Evolutionary conservation across 148 eudicot genomes (phyloP).

Genomic region (Amaranthus hypochondriacus): DNA sequence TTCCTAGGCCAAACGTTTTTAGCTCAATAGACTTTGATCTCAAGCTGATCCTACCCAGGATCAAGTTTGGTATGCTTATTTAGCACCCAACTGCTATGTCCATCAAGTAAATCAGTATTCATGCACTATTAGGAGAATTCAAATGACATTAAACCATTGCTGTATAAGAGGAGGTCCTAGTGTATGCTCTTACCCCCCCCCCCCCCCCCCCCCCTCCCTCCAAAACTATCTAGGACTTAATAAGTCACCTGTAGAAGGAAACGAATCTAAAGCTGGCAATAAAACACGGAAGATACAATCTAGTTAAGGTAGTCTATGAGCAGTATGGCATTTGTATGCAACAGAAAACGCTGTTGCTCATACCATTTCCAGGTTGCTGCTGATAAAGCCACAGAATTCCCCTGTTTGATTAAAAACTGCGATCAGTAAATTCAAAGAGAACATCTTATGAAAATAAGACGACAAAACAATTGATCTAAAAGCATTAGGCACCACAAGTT

Average conservation of each 20-base stretch:
- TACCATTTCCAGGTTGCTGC: slow-evolving; percentile 83
- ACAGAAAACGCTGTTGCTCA: slow-evolving; percentile 24
- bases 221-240: background rate
- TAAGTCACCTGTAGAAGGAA: background rate
- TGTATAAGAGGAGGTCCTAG: background rate
- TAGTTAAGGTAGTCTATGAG: slow-evolving; percentile 9
- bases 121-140: no score
- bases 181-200: background rate
- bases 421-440: slow-evolving; percentile 24
- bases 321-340: slow-evolving; percentile 17
- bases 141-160: background rate
- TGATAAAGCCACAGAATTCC: slow-evolving; percentile 70
- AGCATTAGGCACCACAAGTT: background rate
- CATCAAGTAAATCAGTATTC: background rate
- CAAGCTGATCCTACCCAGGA: background rate
- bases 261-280: background rate
- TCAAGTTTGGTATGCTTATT: background rate
- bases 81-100: background rate
- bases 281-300: background rate
- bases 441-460: slow-evolving; percentile 8
- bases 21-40: background rate
- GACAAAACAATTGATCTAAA: background rate
- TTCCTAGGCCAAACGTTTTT: no score
- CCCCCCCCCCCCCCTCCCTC: background rate
- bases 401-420: slow-evolving; percentile 46